These are phyloP conservation scores for Tylopilus subfusipes DNA, from an alignment of 768 basidiomycete genomes.

Conservation along the genomic window DNA sequence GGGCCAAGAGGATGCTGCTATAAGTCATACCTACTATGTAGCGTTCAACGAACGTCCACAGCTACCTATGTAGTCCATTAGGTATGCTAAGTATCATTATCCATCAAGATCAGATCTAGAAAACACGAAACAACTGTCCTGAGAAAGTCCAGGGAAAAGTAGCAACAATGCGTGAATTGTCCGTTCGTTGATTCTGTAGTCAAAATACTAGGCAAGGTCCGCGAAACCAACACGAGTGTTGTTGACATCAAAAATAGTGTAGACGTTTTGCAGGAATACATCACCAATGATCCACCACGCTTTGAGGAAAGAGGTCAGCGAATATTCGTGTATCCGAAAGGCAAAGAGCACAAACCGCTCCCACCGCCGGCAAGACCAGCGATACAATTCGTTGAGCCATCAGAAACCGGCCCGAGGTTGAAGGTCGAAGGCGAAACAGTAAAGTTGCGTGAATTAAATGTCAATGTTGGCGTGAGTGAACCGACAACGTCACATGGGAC, in stretches of 20 bases:
- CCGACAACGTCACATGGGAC: conserved; percentile 33
- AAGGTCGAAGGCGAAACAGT: conserved; percentile 34
- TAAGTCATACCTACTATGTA: conserved; percentile 24
- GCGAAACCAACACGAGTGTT: conserved; percentile 43
- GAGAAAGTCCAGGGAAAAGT: background rate
- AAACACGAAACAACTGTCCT: conserved; percentile 1
- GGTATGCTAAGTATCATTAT: background rate
- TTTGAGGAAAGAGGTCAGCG: conserved; percentile 8
- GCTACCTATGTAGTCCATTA: background rate
- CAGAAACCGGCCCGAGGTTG: conserved; percentile 40
- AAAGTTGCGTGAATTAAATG: conserved; percentile 39
- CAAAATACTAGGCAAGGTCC: conserved; percentile 20
- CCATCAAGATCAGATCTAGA: background rate
- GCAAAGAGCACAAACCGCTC: conserved; percentile 7
- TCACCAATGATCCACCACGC: conserved; percentile 35
- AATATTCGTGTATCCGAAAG: background rate
- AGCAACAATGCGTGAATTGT: background rate
- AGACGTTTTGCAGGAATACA: conserved; percentile 34
- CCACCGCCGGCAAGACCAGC: conserved; percentile 36
- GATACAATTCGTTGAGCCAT: conserved; percentile 34
- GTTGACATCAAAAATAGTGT: conserved; percentile 30
- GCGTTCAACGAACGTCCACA: background rate
- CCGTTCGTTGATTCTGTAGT: background rate
- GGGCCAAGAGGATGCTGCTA: conserved; percentile 75
- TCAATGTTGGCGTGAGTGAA: conserved; percentile 31